Conservation (phyloP, 2,329 filamentous ascomycete species). For the Dactylellina sp. region DNA sequence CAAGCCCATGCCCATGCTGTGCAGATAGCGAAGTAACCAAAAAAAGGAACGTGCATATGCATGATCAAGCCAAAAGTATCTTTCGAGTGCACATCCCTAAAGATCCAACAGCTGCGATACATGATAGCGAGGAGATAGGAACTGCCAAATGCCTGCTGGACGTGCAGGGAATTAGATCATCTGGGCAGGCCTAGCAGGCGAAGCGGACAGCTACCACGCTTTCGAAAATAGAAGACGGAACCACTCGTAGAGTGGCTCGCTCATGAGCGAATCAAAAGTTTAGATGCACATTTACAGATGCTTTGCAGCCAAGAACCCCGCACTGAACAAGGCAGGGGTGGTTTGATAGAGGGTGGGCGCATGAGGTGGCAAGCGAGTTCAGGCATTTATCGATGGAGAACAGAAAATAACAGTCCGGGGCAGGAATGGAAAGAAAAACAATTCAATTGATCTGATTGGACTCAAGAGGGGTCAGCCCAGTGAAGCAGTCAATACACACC, state of each 20-base stretch:
- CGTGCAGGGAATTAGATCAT: conserved; percentile 55
- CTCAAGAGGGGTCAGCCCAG: too few species aligned
- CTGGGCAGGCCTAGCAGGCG: conserved; percentile 44
- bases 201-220: conserved; percentile 34
- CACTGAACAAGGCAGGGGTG: conserved; percentile 46
- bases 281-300: conserved; percentile 49
- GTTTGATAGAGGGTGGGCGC: conserved; percentile 32
- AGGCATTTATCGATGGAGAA: conserved; percentile 35
- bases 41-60: conserved; percentile 57
- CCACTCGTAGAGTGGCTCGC: conserved; percentile 25
- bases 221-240: conserved; percentile 27
- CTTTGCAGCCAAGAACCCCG: conserved; percentile 53
- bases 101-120: conserved; percentile 46
- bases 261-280: conserved; percentile 47
- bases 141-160: conserved; percentile 19
- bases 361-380: conserved; percentile 51
- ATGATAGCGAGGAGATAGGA: conserved; percentile 44
- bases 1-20: conserved; percentile 52
- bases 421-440: conserved; percentile 21
- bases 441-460: conserved; percentile 25
- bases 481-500: conserved; percentile 37
- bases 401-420: too few species aligned
- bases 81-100: conserved; percentile 29
- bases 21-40: conserved; percentile 52
- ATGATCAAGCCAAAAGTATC: conserved; percentile 34